These are phyloP conservation scores for Aureobasidium sp. DNA, from an alignment of 2,329 filamentous ascomycete genomes.

Conservation along the genomic window DNA sequence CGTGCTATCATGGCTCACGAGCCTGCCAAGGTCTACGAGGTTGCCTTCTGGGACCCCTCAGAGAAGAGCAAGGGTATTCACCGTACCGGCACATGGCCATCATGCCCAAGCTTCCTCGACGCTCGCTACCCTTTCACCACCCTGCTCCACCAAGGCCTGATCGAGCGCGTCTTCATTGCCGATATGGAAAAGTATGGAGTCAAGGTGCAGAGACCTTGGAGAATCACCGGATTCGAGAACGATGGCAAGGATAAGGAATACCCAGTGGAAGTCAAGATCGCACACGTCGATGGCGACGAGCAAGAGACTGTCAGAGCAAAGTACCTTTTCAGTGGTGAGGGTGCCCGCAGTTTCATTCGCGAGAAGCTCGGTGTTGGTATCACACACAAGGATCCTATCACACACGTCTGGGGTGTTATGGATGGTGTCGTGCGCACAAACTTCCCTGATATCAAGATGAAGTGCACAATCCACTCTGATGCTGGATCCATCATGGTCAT, in stretches of 20 bases:
- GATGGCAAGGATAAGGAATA: constrained; percentile 59
- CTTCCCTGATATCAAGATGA: constrained; percentile 60
- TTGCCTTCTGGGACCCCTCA: constrained; percentile 58
- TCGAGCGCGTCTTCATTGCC: constrained; percentile 55
- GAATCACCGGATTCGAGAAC: constrained; percentile 55
- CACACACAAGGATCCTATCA: constrained; percentile 56
- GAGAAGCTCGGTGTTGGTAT: constrained; percentile 61
- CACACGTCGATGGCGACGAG: constrained; percentile 65
- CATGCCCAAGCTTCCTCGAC: constrained; percentile 75
- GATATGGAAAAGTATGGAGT: constrained; percentile 55
- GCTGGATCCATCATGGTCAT: constrained; percentile 60
- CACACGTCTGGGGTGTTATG: constrained; percentile 61
- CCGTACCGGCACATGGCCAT: constrained; percentile 67
- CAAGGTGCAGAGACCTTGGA: constrained; percentile 54
- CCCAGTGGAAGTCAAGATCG: constrained; percentile 71
- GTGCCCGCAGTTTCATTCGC: constrained; percentile 54
- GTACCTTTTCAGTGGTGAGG: constrained; percentile 58
- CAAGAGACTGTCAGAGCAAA: constrained; percentile 59
- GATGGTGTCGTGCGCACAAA: constrained; percentile 57
- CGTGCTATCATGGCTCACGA: constrained; percentile 79
- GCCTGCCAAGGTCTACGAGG: constrained; percentile 75
- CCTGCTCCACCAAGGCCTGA: constrained; percentile 55
- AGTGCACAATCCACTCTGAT: constrained; percentile 61
- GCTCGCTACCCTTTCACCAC: constrained; percentile 59
- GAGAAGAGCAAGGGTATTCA: constrained; percentile 48